Percentiles rank a stretch among this genome's conserved stretches.
Evolutionary conservation across 106 monocot genomes (phyloP).

Genomic region (Dendrobium officinale): DNA sequence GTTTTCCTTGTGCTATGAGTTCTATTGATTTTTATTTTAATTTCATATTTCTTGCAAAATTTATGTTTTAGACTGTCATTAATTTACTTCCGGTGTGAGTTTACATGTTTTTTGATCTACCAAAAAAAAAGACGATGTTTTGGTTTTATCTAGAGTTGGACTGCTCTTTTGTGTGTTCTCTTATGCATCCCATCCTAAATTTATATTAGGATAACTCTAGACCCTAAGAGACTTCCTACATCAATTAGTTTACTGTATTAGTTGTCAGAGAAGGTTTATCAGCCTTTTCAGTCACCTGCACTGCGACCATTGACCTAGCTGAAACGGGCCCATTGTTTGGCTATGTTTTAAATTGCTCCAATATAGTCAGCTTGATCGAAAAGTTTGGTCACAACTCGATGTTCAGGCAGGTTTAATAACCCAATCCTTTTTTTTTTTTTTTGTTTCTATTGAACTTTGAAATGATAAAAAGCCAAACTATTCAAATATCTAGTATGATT

Average conservation of each 20-base stretch:
- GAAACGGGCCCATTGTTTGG: neutral
- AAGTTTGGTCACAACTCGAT: neutral
- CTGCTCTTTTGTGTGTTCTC: neutral
- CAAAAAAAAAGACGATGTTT: neutral
- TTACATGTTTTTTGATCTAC: neutral
- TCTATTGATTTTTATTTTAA: too few relatives aligned
- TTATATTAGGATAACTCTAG: too few relatives aligned
- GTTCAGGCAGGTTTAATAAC: neutral
- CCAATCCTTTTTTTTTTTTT: neutral
- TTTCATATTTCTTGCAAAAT: too few relatives aligned
- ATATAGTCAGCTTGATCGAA: neutral
- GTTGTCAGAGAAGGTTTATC: neutral
- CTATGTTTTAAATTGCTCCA: neutral
- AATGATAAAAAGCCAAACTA: neutral
- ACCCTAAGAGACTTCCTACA: neutral
- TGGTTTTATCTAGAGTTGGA: neutral
- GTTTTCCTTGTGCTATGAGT: too few relatives aligned
- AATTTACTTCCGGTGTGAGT: neutral
- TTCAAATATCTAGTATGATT: neutral
- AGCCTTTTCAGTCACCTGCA: neutral
- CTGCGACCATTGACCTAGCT: neutral
- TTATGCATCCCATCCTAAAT: neutral
- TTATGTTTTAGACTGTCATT: too few relatives aligned
- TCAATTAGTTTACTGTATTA: neutral
- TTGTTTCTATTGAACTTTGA: neutral